These are phyloP conservation scores for Eryngium alpinum DNA, from an alignment of 140 eudicot genomes.

Conservation along the genomic window DNA sequence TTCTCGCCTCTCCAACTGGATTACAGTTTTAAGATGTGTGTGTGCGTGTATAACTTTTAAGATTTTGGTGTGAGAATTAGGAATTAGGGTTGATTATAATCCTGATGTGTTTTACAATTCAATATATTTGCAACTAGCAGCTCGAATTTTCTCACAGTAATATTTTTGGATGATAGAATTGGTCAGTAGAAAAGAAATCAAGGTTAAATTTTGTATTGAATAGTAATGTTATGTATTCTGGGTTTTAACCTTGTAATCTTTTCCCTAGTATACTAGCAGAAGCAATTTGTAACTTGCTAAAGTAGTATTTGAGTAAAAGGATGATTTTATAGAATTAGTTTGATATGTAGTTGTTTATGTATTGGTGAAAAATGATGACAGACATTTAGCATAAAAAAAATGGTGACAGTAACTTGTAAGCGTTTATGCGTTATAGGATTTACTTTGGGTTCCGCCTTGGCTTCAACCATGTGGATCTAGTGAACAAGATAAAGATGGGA, in stretches of 20 bases:
- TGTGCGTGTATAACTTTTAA: too few species aligned
- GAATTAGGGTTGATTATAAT: too few species aligned
- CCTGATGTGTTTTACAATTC: too few species aligned
- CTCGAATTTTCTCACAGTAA: too few species aligned
- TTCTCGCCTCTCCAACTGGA: neutral
- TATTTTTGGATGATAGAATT: too few species aligned
- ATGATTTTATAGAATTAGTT: too few species aligned
- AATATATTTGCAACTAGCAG: too few species aligned
- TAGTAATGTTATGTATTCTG: neutral
- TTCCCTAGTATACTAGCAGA: neutral
- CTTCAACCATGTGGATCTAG: slow-evolving; percentile 37
- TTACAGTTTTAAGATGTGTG: neutral
- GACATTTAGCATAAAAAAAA: too few species aligned
- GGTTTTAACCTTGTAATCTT: neutral
- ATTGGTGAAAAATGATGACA: neutral
- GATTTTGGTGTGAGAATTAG: too few species aligned
- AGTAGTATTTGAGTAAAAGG: neutral
- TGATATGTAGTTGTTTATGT: neutral
- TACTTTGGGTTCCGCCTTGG: slow-evolving; percentile 67
- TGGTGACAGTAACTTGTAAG: neutral
- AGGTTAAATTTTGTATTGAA: too few species aligned
- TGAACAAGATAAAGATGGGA: slow-evolving; percentile 18
- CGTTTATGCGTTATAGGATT: slow-evolving; percentile 34
- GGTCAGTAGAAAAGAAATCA: too few species aligned
- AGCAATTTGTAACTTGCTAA: neutral